A percentile compares a stretch with the other conserved stretches of the same genome.
These are phyloP conservation scores for Saccharomycopsis microspora DNA, from an alignment of 805 yeast species.

Conservation along the genomic window DNA sequence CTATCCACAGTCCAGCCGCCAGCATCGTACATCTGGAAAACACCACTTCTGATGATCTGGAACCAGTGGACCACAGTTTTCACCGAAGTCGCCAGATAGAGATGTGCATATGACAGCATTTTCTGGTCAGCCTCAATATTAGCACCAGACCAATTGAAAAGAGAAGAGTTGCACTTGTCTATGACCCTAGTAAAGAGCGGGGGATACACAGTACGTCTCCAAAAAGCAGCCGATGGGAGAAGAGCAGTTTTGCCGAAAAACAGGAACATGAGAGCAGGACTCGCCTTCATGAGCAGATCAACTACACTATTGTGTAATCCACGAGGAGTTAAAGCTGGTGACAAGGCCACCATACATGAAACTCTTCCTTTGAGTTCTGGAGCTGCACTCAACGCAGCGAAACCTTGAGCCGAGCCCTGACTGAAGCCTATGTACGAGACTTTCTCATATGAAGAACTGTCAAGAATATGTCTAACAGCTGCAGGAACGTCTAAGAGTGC, in stretches of 20 bases:
- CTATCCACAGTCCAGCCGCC: constrained; percentile 22
- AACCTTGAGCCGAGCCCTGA: constrained; percentile 91
- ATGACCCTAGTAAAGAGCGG: constrained; percentile 62
- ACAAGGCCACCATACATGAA: constrained; percentile 59
- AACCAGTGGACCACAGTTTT: constrained; percentile 95
- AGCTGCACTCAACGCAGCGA: constrained; percentile 66
- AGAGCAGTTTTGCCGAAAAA: constrained; percentile 68
- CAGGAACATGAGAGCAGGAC: constrained; percentile 60
- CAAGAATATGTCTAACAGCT: constrained; percentile 61
- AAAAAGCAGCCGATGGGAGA: constrained; percentile 65
- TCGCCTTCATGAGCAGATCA: constrained; percentile 61
- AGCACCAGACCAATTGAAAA: constrained; percentile 71
- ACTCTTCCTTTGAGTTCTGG: constrained; percentile 35
- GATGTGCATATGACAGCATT: constrained; percentile 68
- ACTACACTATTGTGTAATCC: constrained; percentile 70
- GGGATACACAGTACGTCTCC: constrained; percentile 66
- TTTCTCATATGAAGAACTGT: constrained; percentile 28
- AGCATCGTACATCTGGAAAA: constrained; percentile 82
- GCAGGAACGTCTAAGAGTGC: constrained; percentile 86
- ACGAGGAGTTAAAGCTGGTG: constrained; percentile 92
- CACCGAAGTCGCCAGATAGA: constrained; percentile 86
- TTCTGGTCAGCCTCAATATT: constrained; percentile 72
- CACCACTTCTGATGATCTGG: constrained; percentile 66
- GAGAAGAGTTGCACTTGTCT: constrained; percentile 51
- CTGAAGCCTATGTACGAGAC: constrained; percentile 79